Evolutionary conservation across 2,329 filamentous ascomycete genomes (phyloP), one percentile per base, ranked within the genome.

Genomic region (Penicillium sp.): DNA sequence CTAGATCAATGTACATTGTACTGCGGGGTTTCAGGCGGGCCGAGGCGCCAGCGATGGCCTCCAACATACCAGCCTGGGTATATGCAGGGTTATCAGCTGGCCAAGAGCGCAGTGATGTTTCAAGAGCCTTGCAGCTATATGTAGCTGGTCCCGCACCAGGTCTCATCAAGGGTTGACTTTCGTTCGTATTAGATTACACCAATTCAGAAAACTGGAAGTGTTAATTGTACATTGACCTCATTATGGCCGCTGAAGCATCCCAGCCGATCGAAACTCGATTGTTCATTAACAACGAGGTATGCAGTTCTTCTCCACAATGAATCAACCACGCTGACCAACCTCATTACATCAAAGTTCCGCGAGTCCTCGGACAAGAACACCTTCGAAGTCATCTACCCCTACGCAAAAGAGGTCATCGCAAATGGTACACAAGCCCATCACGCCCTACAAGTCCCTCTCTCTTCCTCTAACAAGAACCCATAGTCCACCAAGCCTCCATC

Each of bases 271-370:
- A 74, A 58, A 73, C 71, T 52, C 65, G 71, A 12, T 61, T 75
- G 17, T 75, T 74, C 52, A 74, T 74, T 52, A 72, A 73, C 47
- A 69, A 68, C 55, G 63, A 74, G 64, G 72, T 74, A 37, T 17
- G 28, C 17, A 35, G 1, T 38, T 28, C 1, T 25, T 17, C 39
- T 38, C 55, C 73, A 69, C n/a, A 20, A 0, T 34, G 15, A 28
- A 20, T n/a, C 8, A 14, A 12, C 12, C n/a, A 35, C 17, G 7
- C 28, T 35, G 34, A 35, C 20, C 15, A 5, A 12, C 28, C 28
- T 31, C 25, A 25, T 25, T 35, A n/a, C 1, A 8, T 35, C 45
- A 34, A 20, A 51, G 49, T 73, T 73, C 51, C 68, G 67, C 31
- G 51, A 68, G 25, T 69, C 71, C 1, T 68, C 68, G 38, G 67